Conservation (phyloP, 1,284 basidiomycete genomes). For the Omphalotus olearius region DNA sequence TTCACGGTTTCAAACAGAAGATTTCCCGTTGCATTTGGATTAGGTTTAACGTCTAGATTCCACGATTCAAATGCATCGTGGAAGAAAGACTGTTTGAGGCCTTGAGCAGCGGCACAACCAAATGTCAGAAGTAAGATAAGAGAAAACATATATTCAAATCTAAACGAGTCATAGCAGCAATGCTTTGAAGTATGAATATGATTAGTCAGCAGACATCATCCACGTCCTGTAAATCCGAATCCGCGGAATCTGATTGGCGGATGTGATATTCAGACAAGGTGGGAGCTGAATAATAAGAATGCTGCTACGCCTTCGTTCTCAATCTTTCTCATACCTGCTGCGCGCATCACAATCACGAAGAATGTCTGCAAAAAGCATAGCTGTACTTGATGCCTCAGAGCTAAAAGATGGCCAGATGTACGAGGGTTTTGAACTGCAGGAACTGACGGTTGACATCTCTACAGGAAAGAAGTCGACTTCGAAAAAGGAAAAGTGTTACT, state of each 20-base stretch:
- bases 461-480: slow-evolving; percentile 81
- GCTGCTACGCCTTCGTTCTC: neutral
- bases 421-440: slow-evolving; percentile 16
- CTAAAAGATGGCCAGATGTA: slow-evolving; percentile 79
- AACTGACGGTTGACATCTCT: slow-evolving; percentile 7
- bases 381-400: slow-evolving; percentile 62
- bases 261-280: too few relatives aligned
- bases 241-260: slow-evolving; percentile 3
- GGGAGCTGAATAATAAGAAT: neutral
- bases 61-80: slow-evolving; percentile 10
- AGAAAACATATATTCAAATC: too few relatives aligned
- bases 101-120: neutral
- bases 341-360: slow-evolving; percentile 16
- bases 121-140: neutral
- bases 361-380: slow-evolving; percentile 53
- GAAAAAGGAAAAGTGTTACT: slow-evolving; percentile 79
- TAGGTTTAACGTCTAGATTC: slow-evolving; percentile 19
- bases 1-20: slow-evolving; percentile 39
- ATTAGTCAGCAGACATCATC: too few relatives aligned
- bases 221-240: neutral
- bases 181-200: too few relatives aligned
- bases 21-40: slow-evolving; percentile 30
- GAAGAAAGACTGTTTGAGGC: too few relatives aligned
- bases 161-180: too few relatives aligned
- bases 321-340: slow-evolving; percentile 1